phyloP scores from a whole-genome alignment of 495 filamentous ascomycete genomes.

The Sordaria brevicollis region DNA sequence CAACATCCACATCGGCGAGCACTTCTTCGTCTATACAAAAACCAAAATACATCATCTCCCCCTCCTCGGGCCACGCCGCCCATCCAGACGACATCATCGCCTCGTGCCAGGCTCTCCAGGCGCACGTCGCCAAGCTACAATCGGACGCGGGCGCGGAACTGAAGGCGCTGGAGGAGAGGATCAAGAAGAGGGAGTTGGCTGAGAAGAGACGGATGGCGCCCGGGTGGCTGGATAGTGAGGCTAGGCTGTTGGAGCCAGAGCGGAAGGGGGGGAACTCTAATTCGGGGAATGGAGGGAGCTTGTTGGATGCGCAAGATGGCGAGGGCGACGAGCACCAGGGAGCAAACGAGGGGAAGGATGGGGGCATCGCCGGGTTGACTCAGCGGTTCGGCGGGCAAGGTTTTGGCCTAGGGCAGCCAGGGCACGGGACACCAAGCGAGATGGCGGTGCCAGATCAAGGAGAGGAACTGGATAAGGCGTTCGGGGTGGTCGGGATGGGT shows the following conservation, averaged over 20 bases:
- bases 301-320: not conserved
- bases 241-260: slow-evolving; percentile 70
- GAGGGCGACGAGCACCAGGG: slow-evolving; percentile 4
- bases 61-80: slow-evolving; percentile 57
- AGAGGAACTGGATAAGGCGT: slow-evolving; percentile 79
- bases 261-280: slow-evolving; percentile 19
- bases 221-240: slow-evolving; percentile 88
- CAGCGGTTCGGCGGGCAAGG: not conserved
- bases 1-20: slow-evolving; percentile 1
- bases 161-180: slow-evolving; percentile 56
- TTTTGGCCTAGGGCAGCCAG: not conserved
- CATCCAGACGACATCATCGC: slow-evolving; percentile 74
- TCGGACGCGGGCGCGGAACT: slow-evolving; percentile 55
- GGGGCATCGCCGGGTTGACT: not conserved
- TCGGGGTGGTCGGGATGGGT: slow-evolving; percentile 53
- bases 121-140: slow-evolving; percentile 58
- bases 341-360: slow-evolving; percentile 7
- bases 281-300: slow-evolving; percentile 2
- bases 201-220: slow-evolving; percentile 89
- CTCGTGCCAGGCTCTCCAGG: slow-evolving; percentile 63
- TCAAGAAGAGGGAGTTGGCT: slow-evolving; percentile 68
- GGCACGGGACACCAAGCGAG: slow-evolving; percentile 31
- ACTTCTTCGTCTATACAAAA: slow-evolving; percentile 36
- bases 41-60: slow-evolving; percentile 62
- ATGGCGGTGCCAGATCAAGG: slow-evolving; percentile 48